phyloP scores from a whole-genome alignment of 352 stramenopile genomes.

The Phytophthora quininea region DNA sequence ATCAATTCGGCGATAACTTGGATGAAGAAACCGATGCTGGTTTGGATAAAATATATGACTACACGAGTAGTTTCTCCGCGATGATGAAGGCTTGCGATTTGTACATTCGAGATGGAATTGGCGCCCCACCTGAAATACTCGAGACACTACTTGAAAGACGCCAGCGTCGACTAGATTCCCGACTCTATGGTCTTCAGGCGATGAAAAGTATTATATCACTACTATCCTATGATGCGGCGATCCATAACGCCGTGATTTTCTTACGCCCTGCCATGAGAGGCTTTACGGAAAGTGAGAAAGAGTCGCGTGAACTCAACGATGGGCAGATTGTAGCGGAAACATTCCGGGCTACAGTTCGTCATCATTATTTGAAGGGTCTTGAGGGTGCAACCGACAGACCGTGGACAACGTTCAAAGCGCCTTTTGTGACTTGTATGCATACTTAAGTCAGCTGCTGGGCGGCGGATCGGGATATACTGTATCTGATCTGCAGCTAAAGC shows the following conservation, averaged over 20 bases:
- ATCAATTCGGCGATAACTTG: conserved; percentile 4
- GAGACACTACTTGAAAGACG: conserved; percentile 73
- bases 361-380: conserved; percentile 89
- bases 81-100: conserved; percentile 88
- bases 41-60: conserved; percentile 46
- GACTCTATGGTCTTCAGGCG: conserved; percentile 80
- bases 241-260: conserved; percentile 82
- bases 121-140: conserved; percentile 81
- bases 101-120: conserved; percentile 85
- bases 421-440: conserved; percentile 80
- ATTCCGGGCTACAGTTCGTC: conserved; percentile 83
- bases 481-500: conserved; percentile 66
- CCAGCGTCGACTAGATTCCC: conserved; percentile 72
- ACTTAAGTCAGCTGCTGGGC: conserved; percentile 65
- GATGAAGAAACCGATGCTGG: conserved; percentile 24
- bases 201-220: conserved; percentile 78
- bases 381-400: conserved; percentile 79
- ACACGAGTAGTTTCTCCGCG: conserved; percentile 72
- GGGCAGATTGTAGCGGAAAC: conserved; percentile 78
- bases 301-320: conserved; percentile 80
- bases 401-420: conserved; percentile 62
- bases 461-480: conserved; percentile 33
- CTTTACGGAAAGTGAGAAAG: conserved; percentile 86
- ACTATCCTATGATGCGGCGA: conserved; percentile 78
- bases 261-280: conserved; percentile 83